Conservation (phyloP, 2,329 filamentous ascomycete species). For the Daldinia sp. region DNA sequence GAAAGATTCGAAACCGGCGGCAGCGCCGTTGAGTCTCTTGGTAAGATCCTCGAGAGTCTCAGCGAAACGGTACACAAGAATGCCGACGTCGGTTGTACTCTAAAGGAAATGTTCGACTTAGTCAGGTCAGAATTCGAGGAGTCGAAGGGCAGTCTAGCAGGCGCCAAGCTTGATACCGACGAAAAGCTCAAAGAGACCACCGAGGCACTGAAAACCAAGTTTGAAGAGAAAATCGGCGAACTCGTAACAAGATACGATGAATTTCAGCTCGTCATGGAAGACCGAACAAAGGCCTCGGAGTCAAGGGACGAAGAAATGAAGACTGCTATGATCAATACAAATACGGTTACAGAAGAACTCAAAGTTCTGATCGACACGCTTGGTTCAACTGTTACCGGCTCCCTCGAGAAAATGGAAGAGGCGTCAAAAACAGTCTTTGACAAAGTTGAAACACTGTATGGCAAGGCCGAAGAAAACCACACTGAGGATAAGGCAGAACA, state of each 20-base stretch:
- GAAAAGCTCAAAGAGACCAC: slow-evolving; percentile 76
- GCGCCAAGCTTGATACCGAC: slow-evolving; percentile 84
- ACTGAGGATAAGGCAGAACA: slow-evolving; percentile 82
- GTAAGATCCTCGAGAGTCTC: slow-evolving; percentile 76
- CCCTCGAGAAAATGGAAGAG: slow-evolving; percentile 86
- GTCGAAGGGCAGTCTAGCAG: slow-evolving; percentile 81
- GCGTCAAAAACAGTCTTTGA: slow-evolving; percentile 89
- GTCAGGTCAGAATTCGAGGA: slow-evolving; percentile 91
- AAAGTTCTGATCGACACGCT: slow-evolving; percentile 88
- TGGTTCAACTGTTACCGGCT: slow-evolving; percentile 82
- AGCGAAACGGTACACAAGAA: slow-evolving; percentile 72
- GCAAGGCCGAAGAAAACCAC: slow-evolving; percentile 80
- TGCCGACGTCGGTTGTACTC: slow-evolving; percentile 68
- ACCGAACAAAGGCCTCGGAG: slow-evolving; percentile 78
- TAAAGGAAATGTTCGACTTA: slow-evolving; percentile 78
- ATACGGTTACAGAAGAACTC: slow-evolving; percentile 86
- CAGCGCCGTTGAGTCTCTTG: slow-evolving; percentile 77
- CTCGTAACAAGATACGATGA: slow-evolving; percentile 91
- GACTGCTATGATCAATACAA: slow-evolving; percentile 79
- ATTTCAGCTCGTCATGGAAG: slow-evolving; percentile 79
- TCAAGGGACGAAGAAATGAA: slow-evolving; percentile 79
- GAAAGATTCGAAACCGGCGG: slow-evolving; percentile 81
- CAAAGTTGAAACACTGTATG: slow-evolving; percentile 82
- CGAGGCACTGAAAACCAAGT: slow-evolving; percentile 65
- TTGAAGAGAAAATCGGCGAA: slow-evolving; percentile 77